Conservation (phyloP, 352 stramenopile genomes). For the Pythium brachiatum region DNA sequence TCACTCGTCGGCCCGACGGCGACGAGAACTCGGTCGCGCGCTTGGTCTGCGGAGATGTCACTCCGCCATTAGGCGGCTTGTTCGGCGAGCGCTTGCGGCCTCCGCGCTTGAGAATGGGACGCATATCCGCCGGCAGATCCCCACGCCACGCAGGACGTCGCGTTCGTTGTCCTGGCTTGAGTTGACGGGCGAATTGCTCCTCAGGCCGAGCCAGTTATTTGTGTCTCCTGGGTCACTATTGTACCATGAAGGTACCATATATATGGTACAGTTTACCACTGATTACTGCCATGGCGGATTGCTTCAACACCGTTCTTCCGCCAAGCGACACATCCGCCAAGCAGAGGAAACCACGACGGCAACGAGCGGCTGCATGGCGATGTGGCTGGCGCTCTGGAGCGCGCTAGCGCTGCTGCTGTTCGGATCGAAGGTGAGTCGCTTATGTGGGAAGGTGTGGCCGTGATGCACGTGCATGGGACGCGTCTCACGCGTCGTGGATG, state of each 20-base stretch:
- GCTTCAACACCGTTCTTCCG: neutral
- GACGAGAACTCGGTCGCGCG: conserved; percentile 27
- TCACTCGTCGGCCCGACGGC: conserved; percentile 47
- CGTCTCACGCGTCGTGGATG: neutral
- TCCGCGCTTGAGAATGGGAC: conserved; percentile 62
- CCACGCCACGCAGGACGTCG: neutral
- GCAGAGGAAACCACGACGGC: neutral
- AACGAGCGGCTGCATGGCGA: neutral
- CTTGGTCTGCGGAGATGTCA: conserved; percentile 22
- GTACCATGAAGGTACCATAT: conserved; percentile 13
- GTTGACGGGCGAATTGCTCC: neutral
- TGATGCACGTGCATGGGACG: neutral
- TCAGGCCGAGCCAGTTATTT: neutral
- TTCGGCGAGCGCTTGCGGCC: conserved; percentile 20
- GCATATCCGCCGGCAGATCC: conserved; percentile 15
- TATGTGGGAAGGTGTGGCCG: neutral
- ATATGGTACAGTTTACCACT: conserved; percentile 10
- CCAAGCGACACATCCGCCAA: neutral
- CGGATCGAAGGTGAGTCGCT: conserved; percentile 17
- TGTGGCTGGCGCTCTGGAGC: conserved; percentile 19
- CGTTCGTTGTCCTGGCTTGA: neutral
- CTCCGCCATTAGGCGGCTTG: conserved; percentile 16
- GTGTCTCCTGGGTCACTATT: neutral
- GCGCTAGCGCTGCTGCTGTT: conserved; percentile 15
- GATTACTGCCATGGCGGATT: conserved; percentile 6